Evolutionary conservation across 1,139 yeast genomes (phyloP).

Genomic region (Geotrichum bryndzae): DNA sequence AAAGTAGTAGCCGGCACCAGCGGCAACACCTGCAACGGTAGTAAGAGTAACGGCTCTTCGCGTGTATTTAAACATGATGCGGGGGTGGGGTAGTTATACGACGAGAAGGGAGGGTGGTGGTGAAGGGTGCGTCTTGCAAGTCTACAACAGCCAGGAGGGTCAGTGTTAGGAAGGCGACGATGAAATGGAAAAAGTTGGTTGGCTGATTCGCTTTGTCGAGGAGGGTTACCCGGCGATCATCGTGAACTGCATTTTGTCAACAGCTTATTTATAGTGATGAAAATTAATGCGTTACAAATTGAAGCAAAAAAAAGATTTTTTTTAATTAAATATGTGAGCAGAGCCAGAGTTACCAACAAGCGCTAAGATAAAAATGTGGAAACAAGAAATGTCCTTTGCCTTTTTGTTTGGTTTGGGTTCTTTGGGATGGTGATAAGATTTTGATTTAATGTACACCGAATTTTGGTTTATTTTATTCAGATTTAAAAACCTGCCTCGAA

Average conservation of each 20-base stretch:
- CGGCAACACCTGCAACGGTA: conserved; percentile 34
- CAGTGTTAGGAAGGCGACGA: background rate
- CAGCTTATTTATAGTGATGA: too few species aligned
- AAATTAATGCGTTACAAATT: background rate
- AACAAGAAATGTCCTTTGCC: too few species aligned
- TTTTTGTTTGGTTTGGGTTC: too few species aligned
- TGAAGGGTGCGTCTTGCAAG: background rate
- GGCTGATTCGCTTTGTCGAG: background rate
- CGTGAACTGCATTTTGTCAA: background rate
- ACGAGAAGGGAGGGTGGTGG: background rate
- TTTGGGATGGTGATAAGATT: too few species aligned
- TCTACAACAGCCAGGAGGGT: background rate
- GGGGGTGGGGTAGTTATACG: background rate
- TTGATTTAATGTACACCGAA: too few species aligned
- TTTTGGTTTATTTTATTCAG: too few species aligned
- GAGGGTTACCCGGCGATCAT: background rate
- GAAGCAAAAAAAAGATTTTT: background rate
- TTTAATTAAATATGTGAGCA: too few species aligned
- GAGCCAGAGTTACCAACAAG: too few species aligned
- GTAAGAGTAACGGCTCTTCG: conserved; percentile 21
- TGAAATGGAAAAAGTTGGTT: background rate
- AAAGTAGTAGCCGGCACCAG: conserved; percentile 37
- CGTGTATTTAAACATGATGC: conserved; percentile 14
- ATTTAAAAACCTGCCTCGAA: too few species aligned
- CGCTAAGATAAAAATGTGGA: too few species aligned